These are phyloP conservation scores for Pythium insidiosum DNA, from an alignment of 352 stramenopile species.

Conservation along the genomic window DNA sequence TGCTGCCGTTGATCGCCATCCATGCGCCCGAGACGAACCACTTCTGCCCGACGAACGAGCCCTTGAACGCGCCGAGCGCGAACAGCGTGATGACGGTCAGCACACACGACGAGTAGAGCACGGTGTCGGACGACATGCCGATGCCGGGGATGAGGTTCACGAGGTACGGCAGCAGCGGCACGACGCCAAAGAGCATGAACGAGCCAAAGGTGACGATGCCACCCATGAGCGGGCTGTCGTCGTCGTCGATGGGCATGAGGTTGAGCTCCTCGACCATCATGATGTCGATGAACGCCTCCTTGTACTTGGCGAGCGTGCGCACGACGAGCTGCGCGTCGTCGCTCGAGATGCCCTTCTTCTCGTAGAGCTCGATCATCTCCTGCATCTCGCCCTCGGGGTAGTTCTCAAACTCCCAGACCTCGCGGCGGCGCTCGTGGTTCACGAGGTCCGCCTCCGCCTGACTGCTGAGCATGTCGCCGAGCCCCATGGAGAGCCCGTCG, in stretches of 20 bases:
- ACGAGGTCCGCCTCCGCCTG: conserved; percentile 92
- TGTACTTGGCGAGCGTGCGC: conserved; percentile 94
- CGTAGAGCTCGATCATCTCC: conserved; percentile 97
- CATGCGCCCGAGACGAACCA: conserved; percentile 57
- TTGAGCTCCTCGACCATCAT: conserved; percentile 97
- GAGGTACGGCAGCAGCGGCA: conserved; percentile 93
- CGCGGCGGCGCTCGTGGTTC: conserved; percentile 87
- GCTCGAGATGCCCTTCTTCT: conserved; percentile 84
- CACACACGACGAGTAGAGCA: conserved; percentile 90
- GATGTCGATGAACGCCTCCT: conserved; percentile 95
- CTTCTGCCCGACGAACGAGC: conserved; percentile 71
- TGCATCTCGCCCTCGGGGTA: conserved; percentile 93
- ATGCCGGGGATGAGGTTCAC: conserved; percentile 74
- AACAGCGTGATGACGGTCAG: conserved; percentile 93
- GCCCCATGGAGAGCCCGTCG: conserved; percentile 92
- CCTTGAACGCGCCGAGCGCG: conserved; percentile 90
- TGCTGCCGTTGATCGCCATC: conserved; percentile 73
- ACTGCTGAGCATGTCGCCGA: conserved; percentile 92
- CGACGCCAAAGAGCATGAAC: conserved; percentile 88
- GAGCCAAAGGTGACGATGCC: conserved; percentile 87
- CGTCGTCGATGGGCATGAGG: conserved; percentile 90
- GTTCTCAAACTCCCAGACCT: conserved; percentile 95
- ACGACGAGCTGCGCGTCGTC: conserved; percentile 90
- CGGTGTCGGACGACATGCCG: conserved; percentile 42
- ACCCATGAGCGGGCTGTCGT: conserved; percentile 82